phyloP scores from a whole-genome alignment of 2,329 filamentous ascomycete genomes.

The Penicillium sp. region DNA sequence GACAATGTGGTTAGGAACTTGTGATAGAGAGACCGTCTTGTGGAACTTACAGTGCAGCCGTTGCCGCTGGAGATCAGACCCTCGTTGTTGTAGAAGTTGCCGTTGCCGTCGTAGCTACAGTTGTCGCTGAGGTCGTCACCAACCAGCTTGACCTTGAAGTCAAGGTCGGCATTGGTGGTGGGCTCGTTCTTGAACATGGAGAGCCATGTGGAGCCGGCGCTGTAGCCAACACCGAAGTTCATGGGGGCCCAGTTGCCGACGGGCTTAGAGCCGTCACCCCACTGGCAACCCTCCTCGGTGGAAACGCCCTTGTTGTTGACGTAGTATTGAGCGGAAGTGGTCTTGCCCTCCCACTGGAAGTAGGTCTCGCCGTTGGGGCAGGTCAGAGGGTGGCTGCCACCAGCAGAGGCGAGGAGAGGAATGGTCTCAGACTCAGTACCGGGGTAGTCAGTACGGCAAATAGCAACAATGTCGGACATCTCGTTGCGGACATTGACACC shows the following conservation, averaged over 20 bases:
- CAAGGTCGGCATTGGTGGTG: constrained; percentile 62
- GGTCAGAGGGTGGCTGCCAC: constrained; percentile 59
- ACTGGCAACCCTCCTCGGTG: constrained; percentile 66
- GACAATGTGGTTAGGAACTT: constrained; percentile 4
- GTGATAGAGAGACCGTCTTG: neutral
- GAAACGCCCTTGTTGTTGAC: constrained; percentile 74
- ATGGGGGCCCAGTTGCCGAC: constrained; percentile 81
- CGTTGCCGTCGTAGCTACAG: constrained; percentile 61
- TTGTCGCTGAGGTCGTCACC: constrained; percentile 57
- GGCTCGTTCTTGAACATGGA: constrained; percentile 81
- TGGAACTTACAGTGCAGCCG: constrained; percentile 74
- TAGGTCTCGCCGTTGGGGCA: constrained; percentile 68
- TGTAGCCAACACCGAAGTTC: constrained; percentile 75
- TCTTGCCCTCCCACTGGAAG: constrained; percentile 69
- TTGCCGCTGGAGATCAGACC: constrained; percentile 42
- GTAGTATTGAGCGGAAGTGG: constrained; percentile 92
- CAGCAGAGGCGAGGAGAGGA: constrained; percentile 60
- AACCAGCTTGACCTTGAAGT: constrained; percentile 72
- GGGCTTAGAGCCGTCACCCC: constrained; percentile 58
- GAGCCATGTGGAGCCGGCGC: constrained; percentile 64
- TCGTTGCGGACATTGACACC: constrained; percentile 72
- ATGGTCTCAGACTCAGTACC: constrained; percentile 85
- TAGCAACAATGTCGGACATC: constrained; percentile 58
- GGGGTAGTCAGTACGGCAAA: constrained; percentile 96
- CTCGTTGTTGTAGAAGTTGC: constrained; percentile 54